These are phyloP conservation scores for Pezicula radicicola DNA, from an alignment of 2,329 filamentous ascomycete species.

Conservation along the genomic window DNA sequence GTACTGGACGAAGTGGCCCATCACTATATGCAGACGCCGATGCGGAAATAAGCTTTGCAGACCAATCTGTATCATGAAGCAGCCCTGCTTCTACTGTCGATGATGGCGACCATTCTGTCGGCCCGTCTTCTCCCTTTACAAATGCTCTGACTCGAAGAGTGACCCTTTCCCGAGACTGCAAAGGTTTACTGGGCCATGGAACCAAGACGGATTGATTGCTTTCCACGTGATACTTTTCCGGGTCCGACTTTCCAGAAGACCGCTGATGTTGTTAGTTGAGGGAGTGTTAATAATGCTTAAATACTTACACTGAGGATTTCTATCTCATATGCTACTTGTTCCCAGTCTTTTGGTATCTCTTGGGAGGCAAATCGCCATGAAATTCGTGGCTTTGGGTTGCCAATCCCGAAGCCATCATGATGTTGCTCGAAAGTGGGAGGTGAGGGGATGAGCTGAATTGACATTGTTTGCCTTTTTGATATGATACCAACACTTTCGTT, in stretches of 20 bases:
- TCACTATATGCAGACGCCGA: constrained; percentile 3
- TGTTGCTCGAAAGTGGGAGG: constrained; percentile 1
- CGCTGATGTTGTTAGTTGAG: too few species aligned
- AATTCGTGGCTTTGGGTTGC: not conserved
- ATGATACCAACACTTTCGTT: too few species aligned
- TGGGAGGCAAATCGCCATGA: not conserved
- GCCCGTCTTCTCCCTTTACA: not conserved
- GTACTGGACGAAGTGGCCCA: constrained; percentile 24
- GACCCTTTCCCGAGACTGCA: not conserved
- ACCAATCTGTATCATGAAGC: constrained; percentile 3
- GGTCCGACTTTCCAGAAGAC: not conserved
- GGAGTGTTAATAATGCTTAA: too few species aligned
- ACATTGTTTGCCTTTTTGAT: too few species aligned
- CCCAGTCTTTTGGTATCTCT: not conserved
- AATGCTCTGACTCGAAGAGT: not conserved
- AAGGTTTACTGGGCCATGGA: not conserved
- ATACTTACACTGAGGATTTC: not conserved
- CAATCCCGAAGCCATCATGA: constrained; percentile 1
- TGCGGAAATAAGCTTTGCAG: constrained; percentile 6
- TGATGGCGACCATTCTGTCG: not conserved
- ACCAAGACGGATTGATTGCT: not conserved
- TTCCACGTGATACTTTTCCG: not conserved
- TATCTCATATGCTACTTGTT: not conserved
- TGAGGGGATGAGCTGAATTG: not conserved
- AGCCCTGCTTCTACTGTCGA: constrained; percentile 1